Percentiles rank a stretch among this genome's conserved stretches.
Conservation (phyloP, 345 rosid species). For the Gossypium arboreum region DNA sequence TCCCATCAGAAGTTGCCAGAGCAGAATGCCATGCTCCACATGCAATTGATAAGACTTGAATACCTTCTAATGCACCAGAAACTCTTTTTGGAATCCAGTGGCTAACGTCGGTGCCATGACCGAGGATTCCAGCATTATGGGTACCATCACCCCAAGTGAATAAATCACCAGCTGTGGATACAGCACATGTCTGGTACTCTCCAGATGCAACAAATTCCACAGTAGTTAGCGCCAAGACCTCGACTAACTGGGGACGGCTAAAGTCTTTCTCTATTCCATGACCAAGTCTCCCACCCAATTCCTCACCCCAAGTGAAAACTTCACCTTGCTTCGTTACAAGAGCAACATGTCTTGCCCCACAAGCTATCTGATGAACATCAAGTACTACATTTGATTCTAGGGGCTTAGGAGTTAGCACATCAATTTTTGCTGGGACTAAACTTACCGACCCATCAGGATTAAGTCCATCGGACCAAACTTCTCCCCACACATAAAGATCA, state of each 20-base stretch:
- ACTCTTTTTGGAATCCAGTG: slow-evolving; percentile 95
- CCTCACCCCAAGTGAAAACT: slow-evolving; percentile 98
- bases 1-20: slow-evolving; percentile 76
- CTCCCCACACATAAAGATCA: slow-evolving; percentile 96
- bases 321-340: slow-evolving; percentile 97
- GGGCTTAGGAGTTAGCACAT: slow-evolving; percentile 70
- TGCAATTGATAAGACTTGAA: slow-evolving; percentile 78
- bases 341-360: slow-evolving; percentile 74
- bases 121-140: slow-evolving; percentile 76
- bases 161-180: slow-evolving; percentile 72
- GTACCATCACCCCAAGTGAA: slow-evolving; percentile 93
- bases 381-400: slow-evolving; percentile 89
- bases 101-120: slow-evolving; percentile 79
- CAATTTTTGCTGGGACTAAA: slow-evolving; percentile 39
- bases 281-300: slow-evolving; percentile 94
- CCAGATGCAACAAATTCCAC: slow-evolving; percentile 83
- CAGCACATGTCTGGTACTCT: slow-evolving; percentile 81
- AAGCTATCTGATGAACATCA: slow-evolving; percentile 93
- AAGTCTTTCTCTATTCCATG: slow-evolving; percentile 70
- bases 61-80: slow-evolving; percentile 77
- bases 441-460: slow-evolving; percentile 42
- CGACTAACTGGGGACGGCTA: slow-evolving; percentile 76
- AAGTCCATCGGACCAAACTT: slow-evolving; percentile 73
- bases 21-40: slow-evolving; percentile 99
- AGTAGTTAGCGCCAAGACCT: slow-evolving; percentile 68